Evolutionary conservation across 2,329 filamentous ascomycete genomes (phyloP).

Genomic region (Rutstroemia sp.): DNA sequence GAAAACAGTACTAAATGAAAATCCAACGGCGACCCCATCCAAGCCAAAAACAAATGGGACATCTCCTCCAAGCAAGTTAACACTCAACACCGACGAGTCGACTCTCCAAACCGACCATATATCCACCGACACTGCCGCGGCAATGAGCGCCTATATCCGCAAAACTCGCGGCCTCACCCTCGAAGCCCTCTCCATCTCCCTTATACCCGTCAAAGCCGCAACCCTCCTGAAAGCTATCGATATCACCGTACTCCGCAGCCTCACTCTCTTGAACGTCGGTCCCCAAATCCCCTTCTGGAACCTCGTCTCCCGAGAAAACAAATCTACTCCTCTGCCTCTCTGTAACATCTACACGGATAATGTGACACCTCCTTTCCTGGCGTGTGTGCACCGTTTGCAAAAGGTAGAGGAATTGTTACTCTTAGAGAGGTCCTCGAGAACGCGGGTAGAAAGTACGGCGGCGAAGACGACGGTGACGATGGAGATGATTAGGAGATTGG

Average conservation of each 20-base stretch:
- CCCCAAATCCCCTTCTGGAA: slow-evolving; percentile 54
- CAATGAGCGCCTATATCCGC: slow-evolving; percentile 45
- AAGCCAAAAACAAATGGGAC: background rate
- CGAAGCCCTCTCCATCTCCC: slow-evolving; percentile 45
- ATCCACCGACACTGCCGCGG: background rate
- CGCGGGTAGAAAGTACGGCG: slow-evolving; percentile 46
- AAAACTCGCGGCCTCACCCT: slow-evolving; percentile 51
- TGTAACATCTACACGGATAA: slow-evolving; percentile 57
- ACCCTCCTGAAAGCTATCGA: slow-evolving; percentile 50
- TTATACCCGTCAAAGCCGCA: slow-evolving; percentile 53
- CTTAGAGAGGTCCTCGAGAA: slow-evolving; percentile 44
- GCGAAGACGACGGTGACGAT: slow-evolving; percentile 43
- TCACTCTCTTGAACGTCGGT: slow-evolving; percentile 58
- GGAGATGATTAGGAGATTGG: slow-evolving; percentile 49
- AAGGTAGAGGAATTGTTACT: slow-evolving; percentile 52
- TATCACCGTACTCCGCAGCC: slow-evolving; percentile 44
- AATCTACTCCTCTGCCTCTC: slow-evolving; percentile 42
- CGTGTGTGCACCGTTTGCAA: slow-evolving; percentile 44
- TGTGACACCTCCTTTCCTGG: slow-evolving; percentile 47
- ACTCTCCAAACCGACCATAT: background rate
- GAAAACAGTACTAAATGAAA: background rate
- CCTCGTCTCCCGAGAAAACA: slow-evolving; percentile 47
- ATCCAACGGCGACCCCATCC: slow-evolving; percentile 3
- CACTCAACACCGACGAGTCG: background rate
- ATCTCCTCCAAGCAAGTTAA: background rate